Evolutionary conservation across 2,329 filamentous ascomycete genomes (phyloP).

Genomic region (Atkinsonella texensis): DNA sequence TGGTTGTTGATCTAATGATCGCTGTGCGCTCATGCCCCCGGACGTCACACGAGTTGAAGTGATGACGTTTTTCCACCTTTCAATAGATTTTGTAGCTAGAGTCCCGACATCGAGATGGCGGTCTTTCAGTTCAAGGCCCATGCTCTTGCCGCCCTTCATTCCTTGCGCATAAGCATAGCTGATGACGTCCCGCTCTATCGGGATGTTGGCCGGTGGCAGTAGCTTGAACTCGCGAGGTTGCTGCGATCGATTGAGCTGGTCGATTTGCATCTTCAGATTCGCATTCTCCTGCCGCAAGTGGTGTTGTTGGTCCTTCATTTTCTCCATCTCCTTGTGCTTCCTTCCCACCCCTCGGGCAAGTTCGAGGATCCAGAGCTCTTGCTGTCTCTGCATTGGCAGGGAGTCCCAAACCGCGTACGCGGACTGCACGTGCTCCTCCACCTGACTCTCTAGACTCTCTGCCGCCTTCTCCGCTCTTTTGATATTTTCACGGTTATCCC

Average conservation of each 20-base stretch:
- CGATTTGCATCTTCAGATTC: constrained; percentile 45
- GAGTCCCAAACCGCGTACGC: constrained; percentile 67
- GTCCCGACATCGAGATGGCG: constrained; percentile 39
- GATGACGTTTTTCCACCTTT: constrained; percentile 51
- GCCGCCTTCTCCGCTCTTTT: constrained; percentile 39
- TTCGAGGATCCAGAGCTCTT: constrained; percentile 50
- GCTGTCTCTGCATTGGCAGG: constrained; percentile 42
- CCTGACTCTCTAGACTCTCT: constrained; percentile 52
- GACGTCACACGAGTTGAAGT: constrained; percentile 32
- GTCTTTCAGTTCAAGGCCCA: constrained; percentile 39
- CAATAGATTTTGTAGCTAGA: constrained; percentile 41
- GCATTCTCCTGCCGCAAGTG: constrained; percentile 43
- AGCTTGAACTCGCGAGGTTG: constrained; percentile 49
- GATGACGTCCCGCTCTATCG: constrained; percentile 37
- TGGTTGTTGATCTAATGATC: constrained; percentile 28
- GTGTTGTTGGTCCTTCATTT: constrained; percentile 37
- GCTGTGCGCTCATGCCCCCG: constrained; percentile 38
- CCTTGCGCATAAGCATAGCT: constrained; percentile 34
- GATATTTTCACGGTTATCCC: constrained; percentile 33
- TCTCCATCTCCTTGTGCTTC: constrained; percentile 42
- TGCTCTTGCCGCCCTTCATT: constrained; percentile 23
- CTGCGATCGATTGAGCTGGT: constrained; percentile 45
- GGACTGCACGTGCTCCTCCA: constrained; percentile 63
- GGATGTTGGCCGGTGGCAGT: constrained; percentile 37
- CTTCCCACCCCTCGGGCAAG: constrained; percentile 46